These are phyloP conservation scores for Butyriboletus loyo DNA, from an alignment of 768 basidiomycete genomes.

Conservation along the genomic window DNA sequence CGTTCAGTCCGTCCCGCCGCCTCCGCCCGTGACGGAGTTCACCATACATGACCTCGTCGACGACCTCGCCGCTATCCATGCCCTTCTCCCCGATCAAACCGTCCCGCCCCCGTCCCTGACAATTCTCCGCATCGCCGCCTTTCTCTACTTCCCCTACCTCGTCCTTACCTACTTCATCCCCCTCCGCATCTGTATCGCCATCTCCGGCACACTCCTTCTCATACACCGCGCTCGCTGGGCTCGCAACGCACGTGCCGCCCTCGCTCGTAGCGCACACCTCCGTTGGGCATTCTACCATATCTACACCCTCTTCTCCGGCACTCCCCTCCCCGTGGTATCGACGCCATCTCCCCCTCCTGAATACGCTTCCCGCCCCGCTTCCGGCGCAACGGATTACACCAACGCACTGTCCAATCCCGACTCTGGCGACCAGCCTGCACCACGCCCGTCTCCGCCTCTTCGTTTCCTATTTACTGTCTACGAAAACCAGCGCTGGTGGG, in stretches of 20 bases:
- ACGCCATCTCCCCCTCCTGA: slow-evolving; percentile 32
- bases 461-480: slow-evolving; percentile 88
- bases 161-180: slow-evolving; percentile 60
- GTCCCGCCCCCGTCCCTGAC: slow-evolving; percentile 30
- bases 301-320: slow-evolving; percentile 52
- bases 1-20: slow-evolving; percentile 6
- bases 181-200: slow-evolving; percentile 56
- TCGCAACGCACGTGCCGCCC: slow-evolving; percentile 45
- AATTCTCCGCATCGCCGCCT: slow-evolving; percentile 53
- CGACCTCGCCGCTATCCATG: slow-evolving; percentile 64
- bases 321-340: slow-evolving; percentile 44
- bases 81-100: slow-evolving; percentile 46
- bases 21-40: slow-evolving; percentile 49
- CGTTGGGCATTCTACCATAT: slow-evolving; percentile 58
- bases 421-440: slow-evolving; percentile 12
- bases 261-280: slow-evolving; percentile 66
- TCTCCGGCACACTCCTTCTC: slow-evolving; percentile 56
- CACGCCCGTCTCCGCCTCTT: slow-evolving; percentile 33
- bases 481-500: slow-evolving; percentile 98
- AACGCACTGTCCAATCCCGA: slow-evolving; percentile 13
- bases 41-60: slow-evolving; percentile 53
- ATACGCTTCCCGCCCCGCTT: slow-evolving; percentile 25
- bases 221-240: slow-evolving; percentile 71
- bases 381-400: slow-evolving; percentile 18
- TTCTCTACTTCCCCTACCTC: slow-evolving; percentile 65